Evolutionary conservation across 768 basidiomycete species (phyloP), one percentile per base, ranked within the genome.

Genomic region (Dioszegia crocea): DNA sequence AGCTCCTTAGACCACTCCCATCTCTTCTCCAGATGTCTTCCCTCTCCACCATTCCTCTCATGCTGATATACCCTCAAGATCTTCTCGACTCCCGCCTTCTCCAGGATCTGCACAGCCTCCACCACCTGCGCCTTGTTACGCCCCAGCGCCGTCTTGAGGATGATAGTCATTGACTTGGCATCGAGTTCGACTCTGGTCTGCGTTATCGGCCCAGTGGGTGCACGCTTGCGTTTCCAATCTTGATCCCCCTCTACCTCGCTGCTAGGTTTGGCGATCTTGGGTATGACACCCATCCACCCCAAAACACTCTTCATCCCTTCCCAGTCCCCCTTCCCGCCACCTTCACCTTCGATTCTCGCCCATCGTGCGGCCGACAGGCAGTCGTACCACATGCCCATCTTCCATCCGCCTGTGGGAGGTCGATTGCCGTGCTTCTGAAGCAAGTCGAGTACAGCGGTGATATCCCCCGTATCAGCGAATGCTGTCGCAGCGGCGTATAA

Each of bases 321-420:
- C 59, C 63, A 70, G 47, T 75, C 70, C 12, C 56, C 51, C 26
- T 53, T 53, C 6, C 31, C 19, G 9, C 38, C 51, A 11, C 51
- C 51, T 3, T 24, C 51, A 14, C 51, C 51, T 19, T 53, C 51
- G 4, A 27, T 16, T 19, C 43, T 52, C n/a, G 65, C 63, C 64
- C 68, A 71, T 38, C 64, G 49, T 0, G 66, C 61, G 27, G 66
- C 65, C 33, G 59, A 63, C 24, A 75, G 54, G 4, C 63, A 64
- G 27, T 61, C 57, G 19, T 52, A 48, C 62, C 64, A 74, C 6
- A 61, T 41, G 12, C 49, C 27, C 5, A 44, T 17, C n/a, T 61
- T 52, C 68, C 68, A 71, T n/a, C 53, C 63, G 12, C n/a, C 26
- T 57, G 49, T n/a, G 29, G 60, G 39, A 17, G 63, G 49, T 23